Base-by-base conservation (phyloP, 495 filamentous ascomycete genomes). In the Bacidia rubella region DNA sequence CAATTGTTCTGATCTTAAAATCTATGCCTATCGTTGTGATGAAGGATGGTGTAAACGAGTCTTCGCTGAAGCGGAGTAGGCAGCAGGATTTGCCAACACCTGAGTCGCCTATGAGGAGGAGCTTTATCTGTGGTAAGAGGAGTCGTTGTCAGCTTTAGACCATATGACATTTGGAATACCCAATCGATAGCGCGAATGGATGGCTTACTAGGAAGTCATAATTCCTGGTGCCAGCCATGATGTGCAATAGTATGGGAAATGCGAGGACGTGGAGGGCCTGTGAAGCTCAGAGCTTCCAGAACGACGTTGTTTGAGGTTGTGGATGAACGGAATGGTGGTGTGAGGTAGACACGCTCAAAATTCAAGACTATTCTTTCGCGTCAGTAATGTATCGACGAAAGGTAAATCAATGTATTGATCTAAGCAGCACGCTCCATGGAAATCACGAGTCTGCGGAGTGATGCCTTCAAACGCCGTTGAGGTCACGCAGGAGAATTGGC, bases 11-110 rank as follows among this genome's bases (percentile, higher is more conserved):
- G 61, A 98, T 98, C 76, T 98, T 98, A 74, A 98, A 98, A 69
- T 99, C 92, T 72, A 99, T 99, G 53, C 92, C 92, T 68, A 99
- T 97, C 47, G 92, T 98, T 24, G 92, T 97, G 73, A 98, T 98
- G 74, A 97, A 98, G 56, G 89, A 95, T 29, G 92, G 92, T 26
- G 74, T 98, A 72, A 98, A 98, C 11, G 89, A 95, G 72, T 98
- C 92, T 72, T 98, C 92, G 67, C 89, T 95, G 74, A 98, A 98
- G 61, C 92, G 87, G 57, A 98, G 75, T 62, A 98, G 79, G 71
- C 92, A 98, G 77, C 92, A 98, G 55, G 92, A 97, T 70, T 98
- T 98, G 59, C 92, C 92, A 10, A 97, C 92, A 54, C 92, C 92
- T 15, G 89, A 95, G 73, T 98, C 92, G 62, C 92, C 92, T 64